Evolutionary conservation across 257 asterid species (phyloP).

Genomic region (Nicotiana benthamiana): DNA sequence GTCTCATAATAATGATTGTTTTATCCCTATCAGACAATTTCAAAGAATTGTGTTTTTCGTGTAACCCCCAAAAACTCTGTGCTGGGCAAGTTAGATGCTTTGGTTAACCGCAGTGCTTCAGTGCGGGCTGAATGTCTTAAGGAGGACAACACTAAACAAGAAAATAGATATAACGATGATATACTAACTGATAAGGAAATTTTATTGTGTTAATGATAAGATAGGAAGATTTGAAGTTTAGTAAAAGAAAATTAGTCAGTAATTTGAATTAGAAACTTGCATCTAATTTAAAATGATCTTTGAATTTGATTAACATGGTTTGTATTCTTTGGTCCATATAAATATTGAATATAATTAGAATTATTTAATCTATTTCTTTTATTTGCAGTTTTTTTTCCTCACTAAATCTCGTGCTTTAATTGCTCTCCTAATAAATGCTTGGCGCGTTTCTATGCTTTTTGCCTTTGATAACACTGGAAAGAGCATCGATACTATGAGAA

Average conservation of each 20-base stretch:
- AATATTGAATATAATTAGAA: neutral
- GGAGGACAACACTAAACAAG: neutral
- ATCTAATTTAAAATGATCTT: neutral
- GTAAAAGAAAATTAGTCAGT: neutral
- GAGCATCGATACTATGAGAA: neutral
- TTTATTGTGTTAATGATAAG: neutral
- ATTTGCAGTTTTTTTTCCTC: neutral
- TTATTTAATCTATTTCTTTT: neutral
- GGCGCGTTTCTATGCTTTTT: neutral
- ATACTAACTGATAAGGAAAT: neutral
- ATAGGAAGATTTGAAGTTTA: neutral
- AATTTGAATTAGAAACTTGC: neutral
- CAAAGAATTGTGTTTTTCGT: neutral
- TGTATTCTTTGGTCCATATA: neutral
- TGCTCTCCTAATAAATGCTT: neutral
- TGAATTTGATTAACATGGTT: neutral
- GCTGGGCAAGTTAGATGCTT: neutral
- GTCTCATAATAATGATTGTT: neutral
- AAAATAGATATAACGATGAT: neutral
- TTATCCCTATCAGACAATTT: neutral
- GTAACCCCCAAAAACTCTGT: neutral
- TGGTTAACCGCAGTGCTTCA: neutral
- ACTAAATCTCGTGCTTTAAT: neutral
- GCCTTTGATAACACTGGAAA: neutral
- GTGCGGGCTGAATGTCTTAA: neutral